phyloP scores from a whole-genome alignment of 2,329 filamentous ascomycete genomes.

The Curvularia hawaiiensis region DNA sequence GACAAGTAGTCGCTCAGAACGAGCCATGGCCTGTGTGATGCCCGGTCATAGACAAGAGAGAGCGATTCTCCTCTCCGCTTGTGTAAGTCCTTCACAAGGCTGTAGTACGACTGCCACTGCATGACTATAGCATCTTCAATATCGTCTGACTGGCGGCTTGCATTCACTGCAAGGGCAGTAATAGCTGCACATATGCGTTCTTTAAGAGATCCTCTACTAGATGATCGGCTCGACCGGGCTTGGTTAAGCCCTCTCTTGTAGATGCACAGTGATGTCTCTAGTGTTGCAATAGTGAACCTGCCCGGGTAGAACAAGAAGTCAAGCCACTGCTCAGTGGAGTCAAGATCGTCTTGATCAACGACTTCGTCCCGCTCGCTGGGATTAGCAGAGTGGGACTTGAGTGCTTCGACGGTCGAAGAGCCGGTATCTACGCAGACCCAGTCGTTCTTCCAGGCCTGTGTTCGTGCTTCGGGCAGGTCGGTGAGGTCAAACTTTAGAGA shows the following conservation, averaged over 20 bases:
- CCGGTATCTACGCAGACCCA: constrained; percentile 54
- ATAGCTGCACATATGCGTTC: constrained; percentile 78
- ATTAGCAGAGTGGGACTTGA: constrained; percentile 47
- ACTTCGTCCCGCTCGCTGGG: constrained; percentile 44
- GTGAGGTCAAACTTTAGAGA: constrained; percentile 75
- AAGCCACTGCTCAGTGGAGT: constrained; percentile 76
- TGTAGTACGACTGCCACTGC: constrained; percentile 91
- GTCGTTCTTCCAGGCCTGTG: constrained; percentile 67
- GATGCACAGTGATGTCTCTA: constrained; percentile 82
- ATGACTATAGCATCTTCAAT: constrained; percentile 75
- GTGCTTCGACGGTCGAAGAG: constrained; percentile 47
- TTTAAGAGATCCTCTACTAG: constrained; percentile 63
- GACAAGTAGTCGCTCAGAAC: constrained; percentile 82
- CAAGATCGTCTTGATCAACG: constrained; percentile 56
- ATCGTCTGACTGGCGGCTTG: constrained; percentile 74
- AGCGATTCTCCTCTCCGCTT: constrained; percentile 83
- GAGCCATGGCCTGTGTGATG: constrained; percentile 78
- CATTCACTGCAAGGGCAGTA: constrained; percentile 67
- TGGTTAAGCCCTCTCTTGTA: constrained; percentile 70
- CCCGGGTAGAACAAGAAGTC: constrained; percentile 82
- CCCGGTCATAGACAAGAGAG: constrained; percentile 74
- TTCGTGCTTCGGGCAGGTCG: constrained; percentile 66
- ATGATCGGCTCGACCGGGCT: constrained; percentile 15
- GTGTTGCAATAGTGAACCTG: constrained; percentile 75
- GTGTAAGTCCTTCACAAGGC: constrained; percentile 83